Percentiles rank a stretch among this genome's conserved stretches.
phyloP scores from a whole-genome alignment of 441 rosid species.

The Croton setiger region DNA sequence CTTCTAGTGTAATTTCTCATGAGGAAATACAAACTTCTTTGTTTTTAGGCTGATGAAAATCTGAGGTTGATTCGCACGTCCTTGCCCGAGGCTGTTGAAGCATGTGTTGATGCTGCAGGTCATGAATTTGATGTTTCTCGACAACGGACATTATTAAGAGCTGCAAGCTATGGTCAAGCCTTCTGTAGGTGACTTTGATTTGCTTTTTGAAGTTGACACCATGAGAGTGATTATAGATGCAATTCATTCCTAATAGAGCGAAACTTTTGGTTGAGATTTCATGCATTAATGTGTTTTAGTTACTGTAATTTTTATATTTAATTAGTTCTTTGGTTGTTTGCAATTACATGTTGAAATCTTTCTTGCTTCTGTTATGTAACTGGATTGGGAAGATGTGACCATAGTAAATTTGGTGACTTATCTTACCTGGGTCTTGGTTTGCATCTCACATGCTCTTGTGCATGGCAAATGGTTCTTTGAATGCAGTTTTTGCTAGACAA shows the following conservation, averaged over 20 bases:
- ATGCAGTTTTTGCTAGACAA: not conserved
- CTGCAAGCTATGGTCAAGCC: constrained; percentile 99
- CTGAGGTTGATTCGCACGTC: constrained; percentile 82
- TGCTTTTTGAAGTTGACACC: constrained; percentile 14
- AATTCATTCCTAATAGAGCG: not conserved
- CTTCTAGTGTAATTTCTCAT: not conserved
- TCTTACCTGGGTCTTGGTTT: not conserved
- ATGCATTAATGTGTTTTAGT: not conserved
- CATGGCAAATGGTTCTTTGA: not conserved
- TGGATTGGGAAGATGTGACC: too few relatives aligned
- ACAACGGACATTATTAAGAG: constrained; percentile 78
- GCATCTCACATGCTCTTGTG: not conserved
- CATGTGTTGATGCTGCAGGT: constrained; percentile 94
- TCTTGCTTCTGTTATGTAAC: not conserved
- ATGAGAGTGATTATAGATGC: constrained; percentile 1
- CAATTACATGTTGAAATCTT: not conserved
- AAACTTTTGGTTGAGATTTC: not conserved
- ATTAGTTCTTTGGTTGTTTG: not conserved
- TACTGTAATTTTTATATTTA: not conserved
- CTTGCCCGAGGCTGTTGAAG: constrained; percentile 94
- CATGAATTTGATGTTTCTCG: constrained; percentile 88
- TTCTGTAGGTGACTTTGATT: constrained; percentile 76
- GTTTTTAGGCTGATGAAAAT: constrained; percentile 95
- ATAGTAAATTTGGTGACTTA: not conserved
- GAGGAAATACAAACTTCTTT: constrained; percentile 17